phyloP scores from a whole-genome alignment of 345 rosid species.

The Camelina laxa region DNA sequence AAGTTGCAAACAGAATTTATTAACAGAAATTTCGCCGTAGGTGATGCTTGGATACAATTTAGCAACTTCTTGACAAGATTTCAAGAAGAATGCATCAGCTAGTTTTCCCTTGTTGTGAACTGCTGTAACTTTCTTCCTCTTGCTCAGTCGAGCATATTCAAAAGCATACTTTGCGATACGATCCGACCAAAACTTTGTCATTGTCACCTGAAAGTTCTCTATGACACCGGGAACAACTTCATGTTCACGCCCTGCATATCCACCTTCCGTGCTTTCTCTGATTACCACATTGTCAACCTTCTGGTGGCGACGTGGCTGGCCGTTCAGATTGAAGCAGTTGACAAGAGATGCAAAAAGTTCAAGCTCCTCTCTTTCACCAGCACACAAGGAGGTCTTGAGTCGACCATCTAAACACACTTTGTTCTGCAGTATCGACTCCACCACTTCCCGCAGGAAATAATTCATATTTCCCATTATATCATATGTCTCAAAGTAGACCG shows the following conservation, averaged over 20 bases:
- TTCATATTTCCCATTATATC: constrained; percentile 78
- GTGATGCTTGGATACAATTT: no score
- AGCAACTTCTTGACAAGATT: no score
- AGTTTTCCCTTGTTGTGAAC: constrained; percentile 60
- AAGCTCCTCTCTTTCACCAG: constrained; percentile 64
- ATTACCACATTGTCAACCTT: constrained; percentile 54
- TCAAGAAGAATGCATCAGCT: constrained; percentile 60
- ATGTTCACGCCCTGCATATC: constrained; percentile 46
- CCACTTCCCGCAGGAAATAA: constrained; percentile 33
- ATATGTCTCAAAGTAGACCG: constrained; percentile 34
- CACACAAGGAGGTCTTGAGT: constrained; percentile 60
- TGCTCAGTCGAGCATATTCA: constrained; percentile 76
- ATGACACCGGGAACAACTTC: constrained; percentile 65
- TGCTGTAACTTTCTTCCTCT: constrained; percentile 66
- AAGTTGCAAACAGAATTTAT: no score
- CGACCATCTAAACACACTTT: constrained; percentile 75
- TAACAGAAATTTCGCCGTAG: no score
- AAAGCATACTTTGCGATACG: constrained; percentile 67
- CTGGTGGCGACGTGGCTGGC: constrained; percentile 51
- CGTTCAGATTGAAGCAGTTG: constrained; percentile 51
- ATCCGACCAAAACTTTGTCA: constrained; percentile 57
- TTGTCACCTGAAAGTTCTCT: constrained; percentile 61
- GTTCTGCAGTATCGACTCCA: no score
- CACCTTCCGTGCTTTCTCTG: constrained; percentile 54
- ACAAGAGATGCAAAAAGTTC: constrained; percentile 63